Conservation (phyloP, 2,329 filamentous ascomycete species). For the Sarocladium kiliense region DNA sequence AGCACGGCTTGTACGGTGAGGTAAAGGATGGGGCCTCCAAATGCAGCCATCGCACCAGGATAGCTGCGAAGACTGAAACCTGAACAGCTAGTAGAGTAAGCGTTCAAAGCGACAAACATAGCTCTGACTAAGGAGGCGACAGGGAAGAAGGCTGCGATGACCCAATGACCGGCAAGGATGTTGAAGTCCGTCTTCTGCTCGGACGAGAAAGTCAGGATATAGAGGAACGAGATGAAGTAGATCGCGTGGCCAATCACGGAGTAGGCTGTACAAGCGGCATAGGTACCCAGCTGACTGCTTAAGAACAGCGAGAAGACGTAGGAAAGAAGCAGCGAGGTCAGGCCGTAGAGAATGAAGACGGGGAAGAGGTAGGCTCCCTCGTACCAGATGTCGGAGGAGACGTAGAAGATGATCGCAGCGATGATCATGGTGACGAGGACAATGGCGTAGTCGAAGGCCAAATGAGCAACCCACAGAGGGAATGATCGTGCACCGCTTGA, state of each 20-base stretch:
- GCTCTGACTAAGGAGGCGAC: slow-evolving; percentile 66
- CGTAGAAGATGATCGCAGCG: slow-evolving; percentile 61
- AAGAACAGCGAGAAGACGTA: slow-evolving; percentile 75
- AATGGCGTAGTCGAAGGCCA: slow-evolving; percentile 64
- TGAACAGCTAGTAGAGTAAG: slow-evolving; percentile 70
- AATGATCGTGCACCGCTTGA: slow-evolving; percentile 76
- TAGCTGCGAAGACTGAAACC: slow-evolving; percentile 55
- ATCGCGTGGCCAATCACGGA: slow-evolving; percentile 64
- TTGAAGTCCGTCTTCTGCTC: slow-evolving; percentile 60
- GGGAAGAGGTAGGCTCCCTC: slow-evolving; percentile 71
- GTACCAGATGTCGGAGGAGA: slow-evolving; percentile 62
- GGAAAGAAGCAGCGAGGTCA: slow-evolving; percentile 65
- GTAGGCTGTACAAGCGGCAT: slow-evolving; percentile 69
- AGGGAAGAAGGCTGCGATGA: slow-evolving; percentile 65
- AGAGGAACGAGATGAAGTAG: slow-evolving; percentile 64
- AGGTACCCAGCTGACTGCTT: slow-evolving; percentile 69
- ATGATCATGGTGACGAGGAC: slow-evolving; percentile 62
- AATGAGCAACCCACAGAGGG: slow-evolving; percentile 76
- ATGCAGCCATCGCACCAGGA: slow-evolving; percentile 63
- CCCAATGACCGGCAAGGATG: slow-evolving; percentile 67
- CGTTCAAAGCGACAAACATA: slow-evolving; percentile 68
- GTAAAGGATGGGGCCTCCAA: slow-evolving; percentile 76
- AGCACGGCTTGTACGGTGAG: slow-evolving; percentile 64
- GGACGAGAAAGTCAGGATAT: slow-evolving; percentile 66
- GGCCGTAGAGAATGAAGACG: slow-evolving; percentile 68